Evolutionary conservation across 495 filamentous ascomycete species (phyloP), one percentile per base, ranked within the genome.

Genomic region (Patellaria atrata): DNA sequence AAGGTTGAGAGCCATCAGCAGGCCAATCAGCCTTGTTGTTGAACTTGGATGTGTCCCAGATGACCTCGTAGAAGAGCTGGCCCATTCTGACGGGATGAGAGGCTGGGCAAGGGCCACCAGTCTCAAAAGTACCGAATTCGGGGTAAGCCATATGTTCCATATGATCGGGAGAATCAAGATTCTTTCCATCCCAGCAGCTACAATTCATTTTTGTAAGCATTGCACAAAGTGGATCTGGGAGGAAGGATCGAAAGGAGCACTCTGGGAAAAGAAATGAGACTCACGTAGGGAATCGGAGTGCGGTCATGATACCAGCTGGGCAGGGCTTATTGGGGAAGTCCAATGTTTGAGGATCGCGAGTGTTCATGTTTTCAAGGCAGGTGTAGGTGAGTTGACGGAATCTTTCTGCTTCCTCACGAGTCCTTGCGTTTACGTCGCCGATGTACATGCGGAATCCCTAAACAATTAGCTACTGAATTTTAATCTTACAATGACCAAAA

Each of bases 51-150:
- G 40, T 47, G 17, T 44, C 35, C 7, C 32, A 47, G 30, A 43
- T 43, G 14, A 40, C 35, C 28, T 47, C 44, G 31, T 47, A 47
- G 25, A 44, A 10, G 11, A 47, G n/a, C 14, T 43, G 39, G 17
- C 35, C 34, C 20, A 44, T 35, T 18, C 35, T 39, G 9, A 43
- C 40, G 18, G 44, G 44, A 21, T 47, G 44, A 6, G 40, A 22
- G 4, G 22, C 19, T 1, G 44, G 44, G 41, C 44, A 47, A 13
- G 40, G 44, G 15, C 44, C 44, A 15, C 36, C 24, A 2, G 23
- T 27, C 18, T 47, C 41, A 19, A 47, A 47, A 13, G 29, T 40
- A 11, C 44, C 44, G 30, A 14, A 40, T 1, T 8, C 30, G 2
- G 44, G 34, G 22, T 39, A 43, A 18, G 39, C 40, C 22, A 44